Evolutionary conservation across 2,329 filamentous ascomycete genomes (phyloP).

Genomic region (Exophiala calicioides): DNA sequence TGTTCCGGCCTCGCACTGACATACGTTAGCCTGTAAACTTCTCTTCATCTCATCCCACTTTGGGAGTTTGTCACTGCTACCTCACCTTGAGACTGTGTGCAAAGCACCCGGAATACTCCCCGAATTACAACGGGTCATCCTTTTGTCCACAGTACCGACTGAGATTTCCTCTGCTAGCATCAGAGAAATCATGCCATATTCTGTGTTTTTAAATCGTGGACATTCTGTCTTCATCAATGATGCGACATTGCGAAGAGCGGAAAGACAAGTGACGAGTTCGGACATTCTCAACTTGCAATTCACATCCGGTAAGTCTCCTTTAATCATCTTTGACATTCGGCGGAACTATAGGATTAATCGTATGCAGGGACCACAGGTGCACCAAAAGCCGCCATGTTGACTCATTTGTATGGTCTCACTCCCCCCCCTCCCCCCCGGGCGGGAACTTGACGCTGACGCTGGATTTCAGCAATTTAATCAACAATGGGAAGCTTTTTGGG

Average conservation of each 20-base stretch:
- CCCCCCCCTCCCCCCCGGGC: not conserved
- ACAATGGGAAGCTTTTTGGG: constrained; percentile 84
- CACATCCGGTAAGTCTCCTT: constrained; percentile 65
- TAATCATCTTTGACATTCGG: too few relatives aligned
- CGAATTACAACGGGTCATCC: constrained; percentile 71
- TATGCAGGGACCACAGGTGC: constrained; percentile 72
- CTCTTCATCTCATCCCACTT: constrained; percentile 33
- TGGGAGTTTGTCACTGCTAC: constrained; percentile 23
- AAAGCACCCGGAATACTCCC: constrained; percentile 63
- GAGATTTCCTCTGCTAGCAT: constrained; percentile 41
- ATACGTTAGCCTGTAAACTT: constrained; percentile 34
- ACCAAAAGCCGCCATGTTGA: constrained; percentile 88
- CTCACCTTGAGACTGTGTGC: constrained; percentile 25
- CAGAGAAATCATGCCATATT: constrained; percentile 55
- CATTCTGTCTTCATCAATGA: constrained; percentile 16
- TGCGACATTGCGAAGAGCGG: constrained; percentile 11
- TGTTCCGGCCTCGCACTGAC: too few relatives aligned
- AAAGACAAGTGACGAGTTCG: constrained; percentile 31
- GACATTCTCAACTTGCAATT: constrained; percentile 95
- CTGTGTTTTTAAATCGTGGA: constrained; percentile 36
- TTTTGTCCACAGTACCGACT: constrained; percentile 51
- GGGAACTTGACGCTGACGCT: constrained; percentile 2
- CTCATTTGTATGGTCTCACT: constrained; percentile 71
- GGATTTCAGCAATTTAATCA: constrained; percentile 44
- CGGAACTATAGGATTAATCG: not conserved